Evolutionary conservation across 805 yeast genomes (phyloP).

Genomic region (Suhomyces faveliae): DNA sequence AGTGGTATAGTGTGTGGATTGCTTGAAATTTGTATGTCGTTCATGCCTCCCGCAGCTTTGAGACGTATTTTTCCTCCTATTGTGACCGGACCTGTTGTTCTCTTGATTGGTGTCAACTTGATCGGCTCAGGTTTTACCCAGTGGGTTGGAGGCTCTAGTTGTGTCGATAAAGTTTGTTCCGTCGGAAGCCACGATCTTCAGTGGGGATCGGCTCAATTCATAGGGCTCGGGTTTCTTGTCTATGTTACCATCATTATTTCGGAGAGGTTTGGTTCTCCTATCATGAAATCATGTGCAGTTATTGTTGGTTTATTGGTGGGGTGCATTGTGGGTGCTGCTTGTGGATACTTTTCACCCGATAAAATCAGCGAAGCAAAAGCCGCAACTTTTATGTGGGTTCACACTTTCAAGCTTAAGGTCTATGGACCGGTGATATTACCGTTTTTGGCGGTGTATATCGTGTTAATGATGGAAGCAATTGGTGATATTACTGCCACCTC

Average conservation of each 20-base stretch:
- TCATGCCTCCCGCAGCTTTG: slow-evolving; percentile 69
- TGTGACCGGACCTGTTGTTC: slow-evolving; percentile 91
- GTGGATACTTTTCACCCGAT: slow-evolving; percentile 68
- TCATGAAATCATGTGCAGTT: slow-evolving; percentile 92
- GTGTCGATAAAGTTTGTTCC: slow-evolving; percentile 38
- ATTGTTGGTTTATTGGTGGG: slow-evolving; percentile 82
- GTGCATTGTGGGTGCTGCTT: slow-evolving; percentile 89
- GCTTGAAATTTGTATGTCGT: slow-evolving; percentile 68
- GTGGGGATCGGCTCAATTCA: slow-evolving; percentile 85
- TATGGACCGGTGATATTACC: slow-evolving; percentile 89
- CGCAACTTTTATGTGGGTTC: slow-evolving; percentile 84
- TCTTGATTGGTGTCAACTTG: slow-evolving; percentile 74
- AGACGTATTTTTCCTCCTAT: slow-evolving; percentile 82
- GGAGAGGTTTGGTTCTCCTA: slow-evolving; percentile 90
- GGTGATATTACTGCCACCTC: slow-evolving; percentile 95
- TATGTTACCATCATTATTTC: slow-evolving; percentile 68
- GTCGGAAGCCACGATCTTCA: slow-evolving; percentile 43
- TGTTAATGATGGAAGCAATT: slow-evolving; percentile 87
- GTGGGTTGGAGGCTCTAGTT: slow-evolving; percentile 86
- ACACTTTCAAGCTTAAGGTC: slow-evolving; percentile 71
- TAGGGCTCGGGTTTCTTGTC: slow-evolving; percentile 86
- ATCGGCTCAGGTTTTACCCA: slow-evolving; percentile 73
- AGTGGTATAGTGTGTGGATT: slow-evolving; percentile 79
- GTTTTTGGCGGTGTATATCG: slow-evolving; percentile 76
- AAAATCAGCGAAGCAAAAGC: slow-evolving; percentile 71